Percentiles rank a stretch among this genome's conserved stretches.
These are phyloP conservation scores for grape (Vitis vinifera) DNA, from an alignment of 164 flowering plant genomes.

Conservation along the genomic window DNA sequence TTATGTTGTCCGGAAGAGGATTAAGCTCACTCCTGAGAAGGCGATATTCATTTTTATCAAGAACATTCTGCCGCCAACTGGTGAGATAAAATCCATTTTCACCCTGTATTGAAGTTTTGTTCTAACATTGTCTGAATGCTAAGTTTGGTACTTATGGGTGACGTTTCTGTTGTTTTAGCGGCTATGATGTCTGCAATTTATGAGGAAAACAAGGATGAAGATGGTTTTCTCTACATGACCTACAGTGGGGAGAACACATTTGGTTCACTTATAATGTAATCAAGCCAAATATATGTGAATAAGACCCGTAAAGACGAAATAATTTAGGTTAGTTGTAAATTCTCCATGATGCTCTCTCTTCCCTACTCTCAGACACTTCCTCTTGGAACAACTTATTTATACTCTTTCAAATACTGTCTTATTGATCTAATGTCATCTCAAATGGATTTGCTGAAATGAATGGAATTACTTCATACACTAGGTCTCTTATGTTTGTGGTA, in stretches of 20 bases:
- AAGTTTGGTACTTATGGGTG: not conserved
- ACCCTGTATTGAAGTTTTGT: not conserved
- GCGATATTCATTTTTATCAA: constrained; percentile 66
- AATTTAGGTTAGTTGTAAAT: constrained; percentile 21
- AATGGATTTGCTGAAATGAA: not conserved
- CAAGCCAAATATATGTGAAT: constrained; percentile 9
- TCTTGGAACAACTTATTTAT: too few relatives aligned
- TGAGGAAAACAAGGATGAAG: constrained; percentile 72
- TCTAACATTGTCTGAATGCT: not conserved
- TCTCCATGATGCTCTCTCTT: not conserved
- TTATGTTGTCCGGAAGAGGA: constrained; percentile 60
- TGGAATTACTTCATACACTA: not conserved
- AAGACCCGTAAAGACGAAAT: not conserved
- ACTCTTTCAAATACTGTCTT: too few relatives aligned
- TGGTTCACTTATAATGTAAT: constrained; percentile 25
- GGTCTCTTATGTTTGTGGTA: too few relatives aligned
- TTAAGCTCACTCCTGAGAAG: constrained; percentile 59
- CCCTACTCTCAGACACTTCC: not conserved
- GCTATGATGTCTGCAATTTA: constrained; percentile 73
- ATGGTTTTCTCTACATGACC: constrained; percentile 74
- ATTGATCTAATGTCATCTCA: not conserved
- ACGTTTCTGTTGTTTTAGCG: constrained; percentile 28
- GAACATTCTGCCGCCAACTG: constrained; percentile 61
- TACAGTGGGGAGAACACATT: constrained; percentile 83
- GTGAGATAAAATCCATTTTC: constrained; percentile 23